Evolutionary conservation across 2,329 filamentous ascomycete species (phyloP).

Genomic region (Botrytis squamosa): DNA sequence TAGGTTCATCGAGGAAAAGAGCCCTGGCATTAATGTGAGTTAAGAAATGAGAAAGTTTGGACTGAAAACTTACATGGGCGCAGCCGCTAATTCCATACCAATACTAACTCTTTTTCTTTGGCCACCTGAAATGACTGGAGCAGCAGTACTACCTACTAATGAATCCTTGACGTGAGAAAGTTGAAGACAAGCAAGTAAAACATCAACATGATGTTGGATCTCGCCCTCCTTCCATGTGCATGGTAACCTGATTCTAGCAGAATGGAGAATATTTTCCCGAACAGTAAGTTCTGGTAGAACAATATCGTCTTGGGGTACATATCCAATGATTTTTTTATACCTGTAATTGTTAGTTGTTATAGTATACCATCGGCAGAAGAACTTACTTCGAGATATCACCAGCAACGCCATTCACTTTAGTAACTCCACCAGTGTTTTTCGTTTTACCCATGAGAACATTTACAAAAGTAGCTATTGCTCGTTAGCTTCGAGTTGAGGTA

Average conservation of each 20-base stretch:
- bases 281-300: constrained; percentile 60
- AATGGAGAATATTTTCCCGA: constrained; percentile 61
- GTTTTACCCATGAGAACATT: constrained; percentile 62
- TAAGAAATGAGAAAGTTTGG: neutral
- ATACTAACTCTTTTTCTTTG: constrained; percentile 63
- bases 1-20: constrained; percentile 61
- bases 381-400: constrained; percentile 35
- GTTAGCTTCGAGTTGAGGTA: constrained; percentile 19
- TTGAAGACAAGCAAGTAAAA: constrained; percentile 54
- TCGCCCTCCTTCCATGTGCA: constrained; percentile 50
- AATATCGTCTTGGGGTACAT: constrained; percentile 62
- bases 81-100: constrained; percentile 56
- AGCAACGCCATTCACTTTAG: constrained; percentile 49
- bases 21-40: constrained; percentile 37
- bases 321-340: constrained; percentile 61
- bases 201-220: constrained; percentile 54
- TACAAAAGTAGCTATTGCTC: constrained; percentile 49
- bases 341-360: constrained; percentile 28
- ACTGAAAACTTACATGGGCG: constrained; percentile 44
- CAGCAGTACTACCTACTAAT: constrained; percentile 56
- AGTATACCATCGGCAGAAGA: neutral
- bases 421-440: constrained; percentile 49
- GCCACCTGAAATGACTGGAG: constrained; percentile 61
- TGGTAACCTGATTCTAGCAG: constrained; percentile 54
- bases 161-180: constrained; percentile 41